Evolutionary conservation across 1,284 basidiomycete species (phyloP).

Genomic region (Mycena sp.): DNA sequence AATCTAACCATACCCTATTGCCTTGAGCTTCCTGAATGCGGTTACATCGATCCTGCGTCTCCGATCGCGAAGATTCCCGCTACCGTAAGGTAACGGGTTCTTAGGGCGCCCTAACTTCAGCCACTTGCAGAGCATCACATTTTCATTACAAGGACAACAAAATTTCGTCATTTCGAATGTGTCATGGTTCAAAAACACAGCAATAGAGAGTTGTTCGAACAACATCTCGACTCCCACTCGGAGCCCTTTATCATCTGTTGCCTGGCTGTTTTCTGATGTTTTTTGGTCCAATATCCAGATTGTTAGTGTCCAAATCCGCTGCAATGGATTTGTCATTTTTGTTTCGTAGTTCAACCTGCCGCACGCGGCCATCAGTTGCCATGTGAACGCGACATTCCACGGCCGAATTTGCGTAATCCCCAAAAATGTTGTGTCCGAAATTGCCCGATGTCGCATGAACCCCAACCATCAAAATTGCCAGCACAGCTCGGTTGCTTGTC

Average conservation of each 20-base stretch:
- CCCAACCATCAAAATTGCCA: too few relatives aligned
- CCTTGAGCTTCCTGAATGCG: conserved; percentile 91
- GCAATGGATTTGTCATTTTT: conserved; percentile 3
- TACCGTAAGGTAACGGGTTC: too few relatives aligned
- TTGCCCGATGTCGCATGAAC: too few relatives aligned
- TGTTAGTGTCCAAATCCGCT: not conserved
- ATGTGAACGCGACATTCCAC: not conserved
- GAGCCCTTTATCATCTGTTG: not conserved
- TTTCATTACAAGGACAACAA: not conserved
- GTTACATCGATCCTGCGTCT: conserved; percentile 85
- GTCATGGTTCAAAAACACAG: not conserved
- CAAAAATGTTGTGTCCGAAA: not conserved
- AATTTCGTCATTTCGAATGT: not conserved
- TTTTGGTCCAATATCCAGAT: not conserved
- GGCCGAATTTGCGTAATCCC: not conserved
- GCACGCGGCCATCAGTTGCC: conserved; percentile 1
- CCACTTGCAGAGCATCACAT: too few relatives aligned
- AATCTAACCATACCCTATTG: conserved; percentile 88
- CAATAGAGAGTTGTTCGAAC: too few relatives aligned
- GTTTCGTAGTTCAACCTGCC: conserved; percentile 3
- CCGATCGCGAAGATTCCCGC: conserved; percentile 71
- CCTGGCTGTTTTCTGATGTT: not conserved
- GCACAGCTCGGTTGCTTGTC: too few relatives aligned
- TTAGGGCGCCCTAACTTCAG: too few relatives aligned
- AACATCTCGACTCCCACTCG: not conserved